phyloP scores from a whole-genome alignment of 306 rosid species.

The Dicorynia guianensis region DNA sequence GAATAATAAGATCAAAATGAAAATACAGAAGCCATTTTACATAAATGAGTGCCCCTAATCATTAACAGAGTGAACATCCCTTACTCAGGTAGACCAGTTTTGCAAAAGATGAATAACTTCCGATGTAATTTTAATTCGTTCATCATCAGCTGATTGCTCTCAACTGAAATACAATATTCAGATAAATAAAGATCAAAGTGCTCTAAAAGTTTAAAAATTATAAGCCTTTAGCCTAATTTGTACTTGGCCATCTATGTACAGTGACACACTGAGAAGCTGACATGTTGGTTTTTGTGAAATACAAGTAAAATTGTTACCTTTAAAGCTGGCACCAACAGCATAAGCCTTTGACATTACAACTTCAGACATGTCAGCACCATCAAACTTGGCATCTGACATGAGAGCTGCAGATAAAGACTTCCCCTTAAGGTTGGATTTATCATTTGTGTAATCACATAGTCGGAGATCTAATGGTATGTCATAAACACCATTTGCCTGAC shows the following conservation, averaged over 20 bases:
- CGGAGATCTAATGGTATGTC: slow-evolving; percentile 95
- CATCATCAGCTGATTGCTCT: not conserved
- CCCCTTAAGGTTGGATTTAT: slow-evolving; percentile 82
- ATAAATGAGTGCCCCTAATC: not conserved
- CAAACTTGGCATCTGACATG: slow-evolving; percentile 94
- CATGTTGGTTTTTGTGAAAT: not conserved
- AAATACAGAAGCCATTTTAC: not conserved
- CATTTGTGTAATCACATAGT: slow-evolving; percentile 85
- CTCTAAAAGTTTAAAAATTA: not conserved
- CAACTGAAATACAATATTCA: not conserved
- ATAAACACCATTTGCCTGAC: slow-evolving; percentile 95
- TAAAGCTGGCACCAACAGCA: slow-evolving; percentile 90
- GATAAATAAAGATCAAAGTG: not conserved
- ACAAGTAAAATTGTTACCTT: slow-evolving; percentile 56
- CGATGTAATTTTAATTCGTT: not conserved
- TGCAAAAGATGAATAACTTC: slow-evolving; percentile 17
- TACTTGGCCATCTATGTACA: slow-evolving; percentile 19
- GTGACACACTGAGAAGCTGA: not conserved
- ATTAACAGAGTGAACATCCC: slow-evolving; percentile 15
- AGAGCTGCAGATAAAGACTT: slow-evolving; percentile 94
- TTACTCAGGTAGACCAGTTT: not conserved
- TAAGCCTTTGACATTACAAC: slow-evolving; percentile 98
- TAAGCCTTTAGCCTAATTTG: slow-evolving; percentile 10
- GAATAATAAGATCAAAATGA: not conserved
- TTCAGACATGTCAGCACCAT: slow-evolving; percentile 97